Base-by-base conservation (phyloP, 2,329 filamentous ascomycete genomes). In the Bipolaris cookei region DNA sequence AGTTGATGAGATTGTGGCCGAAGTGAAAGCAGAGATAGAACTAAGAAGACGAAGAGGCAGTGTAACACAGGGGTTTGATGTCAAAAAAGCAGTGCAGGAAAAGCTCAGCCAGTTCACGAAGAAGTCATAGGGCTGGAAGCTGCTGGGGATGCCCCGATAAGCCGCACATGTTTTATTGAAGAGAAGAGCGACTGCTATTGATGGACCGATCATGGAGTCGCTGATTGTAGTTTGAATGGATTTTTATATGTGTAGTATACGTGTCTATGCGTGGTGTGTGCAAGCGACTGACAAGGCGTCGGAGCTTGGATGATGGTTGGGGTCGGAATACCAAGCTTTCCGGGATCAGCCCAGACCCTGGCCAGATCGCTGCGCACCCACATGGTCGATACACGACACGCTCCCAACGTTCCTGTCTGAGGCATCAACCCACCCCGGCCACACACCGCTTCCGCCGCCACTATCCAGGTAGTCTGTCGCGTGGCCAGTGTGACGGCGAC, bases 11-110 rank as follows among this genome's bases (percentile, higher is more conserved):
- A 90, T 90, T 25, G 84, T 96, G 8, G 81, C 84, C 35, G 91
- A 96, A 78, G 83, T 96, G 50, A 86, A 82, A 69, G 81, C 80
- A 4, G 92, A 96, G 76, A 84, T 96, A 32, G 88, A 90, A 70
- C 83, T 80, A 64, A 78, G 85, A 55, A 79, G 74, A 50, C 78
- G 78, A 51, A 79, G 80, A 56, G 79, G 80, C 2, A 75, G 74
- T 34, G 50, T 74, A 21, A 64, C 73, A 38, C 70, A 75, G 35
- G 66, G 70, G 1, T 74, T 74, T 28, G 74, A 77, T 48, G 63
- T 77, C 6, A 75, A 70, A 62, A 70, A 66, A 38, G 73, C 72
- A 28, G 71, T 77, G 8, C 67, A 76, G 45, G 65, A 75, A 47
- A 76, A 77, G 64, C 58, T 77, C 45, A 69, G 64, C 45, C 65